These are phyloP conservation scores for Waltergamsia citrina DNA, from an alignment of 2,329 filamentous ascomycete genomes.

Conservation along the genomic window DNA sequence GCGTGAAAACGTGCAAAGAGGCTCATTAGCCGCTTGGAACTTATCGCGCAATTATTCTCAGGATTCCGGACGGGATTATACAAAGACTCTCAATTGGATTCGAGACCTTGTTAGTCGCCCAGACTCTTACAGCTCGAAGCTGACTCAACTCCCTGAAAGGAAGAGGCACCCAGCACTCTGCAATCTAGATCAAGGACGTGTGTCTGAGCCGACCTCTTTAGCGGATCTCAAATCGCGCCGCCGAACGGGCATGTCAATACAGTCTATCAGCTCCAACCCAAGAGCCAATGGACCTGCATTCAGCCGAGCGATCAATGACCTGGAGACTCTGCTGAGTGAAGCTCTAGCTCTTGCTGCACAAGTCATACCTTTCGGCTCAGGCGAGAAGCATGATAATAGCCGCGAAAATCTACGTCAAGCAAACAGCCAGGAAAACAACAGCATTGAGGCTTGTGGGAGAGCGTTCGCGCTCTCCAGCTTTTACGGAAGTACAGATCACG, in stretches of 20 bases:
- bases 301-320: slow-evolving; percentile 26
- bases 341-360: slow-evolving; percentile 32
- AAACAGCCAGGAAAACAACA: no score
- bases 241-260: slow-evolving; percentile 6
- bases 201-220: background rate
- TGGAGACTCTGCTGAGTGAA: slow-evolving; percentile 37
- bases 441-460: no score
- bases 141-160: slow-evolving; percentile 17
- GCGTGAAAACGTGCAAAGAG: background rate
- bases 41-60: slow-evolving; percentile 13
- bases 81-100: slow-evolving; percentile 22
- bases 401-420: background rate
- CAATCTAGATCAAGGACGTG: slow-evolving; percentile 9
- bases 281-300: slow-evolving; percentile 18
- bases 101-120: slow-evolving; percentile 17
- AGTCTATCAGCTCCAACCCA: slow-evolving; percentile 11
- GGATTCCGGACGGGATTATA: slow-evolving; percentile 19
- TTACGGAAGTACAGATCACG: no score
- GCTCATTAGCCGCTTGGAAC: background rate
- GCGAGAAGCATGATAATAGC: slow-evolving; percentile 14
- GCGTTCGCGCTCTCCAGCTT: no score
- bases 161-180: no score
- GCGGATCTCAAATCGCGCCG: background rate
- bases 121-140: slow-evolving; percentile 13
- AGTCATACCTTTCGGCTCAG: slow-evolving; percentile 24